Conservation (phyloP, 1,284 basidiomycete genomes). For the Rhodotorula sp. region DNA sequence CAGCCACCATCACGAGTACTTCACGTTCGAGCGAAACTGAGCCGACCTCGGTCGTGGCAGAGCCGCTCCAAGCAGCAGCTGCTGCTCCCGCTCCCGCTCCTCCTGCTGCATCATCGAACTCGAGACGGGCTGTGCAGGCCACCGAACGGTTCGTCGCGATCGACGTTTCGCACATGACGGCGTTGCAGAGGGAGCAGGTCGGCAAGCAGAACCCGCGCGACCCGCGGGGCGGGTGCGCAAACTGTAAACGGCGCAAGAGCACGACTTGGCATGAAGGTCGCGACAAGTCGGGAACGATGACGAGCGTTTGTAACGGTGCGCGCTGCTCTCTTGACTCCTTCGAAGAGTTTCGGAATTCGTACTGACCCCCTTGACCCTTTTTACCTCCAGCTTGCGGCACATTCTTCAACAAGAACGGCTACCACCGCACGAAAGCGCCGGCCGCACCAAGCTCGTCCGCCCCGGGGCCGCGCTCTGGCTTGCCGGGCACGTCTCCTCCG, state of each 20-base stretch:
- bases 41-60: neutral
- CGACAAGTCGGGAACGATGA: neutral
- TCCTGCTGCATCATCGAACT: neutral
- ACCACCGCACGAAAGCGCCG: constrained; percentile 33
- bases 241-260: constrained; percentile 40
- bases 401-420: constrained; percentile 40
- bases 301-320: constrained; percentile 38
- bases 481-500: constrained; percentile 5
- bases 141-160: constrained; percentile 29
- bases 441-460: neutral
- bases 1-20: neutral
- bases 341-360: too few relatives aligned
- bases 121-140: neutral
- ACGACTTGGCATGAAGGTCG: constrained; percentile 29
- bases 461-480: neutral
- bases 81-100: neutral
- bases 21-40: neutral
- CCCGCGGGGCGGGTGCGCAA: constrained; percentile 30
- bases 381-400: constrained; percentile 32
- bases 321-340: neutral
- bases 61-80: neutral
- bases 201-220: constrained; percentile 37
- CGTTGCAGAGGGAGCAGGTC: constrained; percentile 2
- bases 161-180: constrained; percentile 8
- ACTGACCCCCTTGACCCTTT: neutral